Conservation (phyloP, 139 green algal genomes). For the Dunaliella primolecta region DNA sequence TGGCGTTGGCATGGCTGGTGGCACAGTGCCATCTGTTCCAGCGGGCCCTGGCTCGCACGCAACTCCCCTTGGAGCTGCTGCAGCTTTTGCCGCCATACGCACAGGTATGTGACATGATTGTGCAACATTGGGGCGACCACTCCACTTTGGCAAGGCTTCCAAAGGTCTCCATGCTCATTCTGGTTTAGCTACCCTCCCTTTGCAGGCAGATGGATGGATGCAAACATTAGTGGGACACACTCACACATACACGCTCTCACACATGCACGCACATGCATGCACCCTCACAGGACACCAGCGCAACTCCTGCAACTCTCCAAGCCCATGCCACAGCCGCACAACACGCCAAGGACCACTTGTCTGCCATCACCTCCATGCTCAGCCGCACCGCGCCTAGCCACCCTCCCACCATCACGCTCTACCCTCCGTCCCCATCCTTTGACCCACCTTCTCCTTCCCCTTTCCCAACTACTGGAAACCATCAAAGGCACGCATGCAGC, state of each 20-base stretch:
- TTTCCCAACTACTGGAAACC: too few relatives aligned
- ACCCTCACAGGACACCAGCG: constrained; percentile 6
- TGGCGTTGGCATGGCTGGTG: constrained; percentile 10
- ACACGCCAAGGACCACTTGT: background rate
- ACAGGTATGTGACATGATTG: background rate
- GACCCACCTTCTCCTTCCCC: too few relatives aligned
- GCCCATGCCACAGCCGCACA: background rate
- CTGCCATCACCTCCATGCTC: background rate
- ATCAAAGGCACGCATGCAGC: too few relatives aligned
- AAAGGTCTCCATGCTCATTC: too few relatives aligned
- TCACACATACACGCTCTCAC: background rate
- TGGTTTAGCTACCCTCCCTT: too few relatives aligned
- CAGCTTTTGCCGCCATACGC: background rate
- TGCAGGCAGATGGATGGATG: too few relatives aligned
- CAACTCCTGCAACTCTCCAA: background rate
- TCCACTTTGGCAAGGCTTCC: too few relatives aligned
- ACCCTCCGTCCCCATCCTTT: too few relatives aligned
- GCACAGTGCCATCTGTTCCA: constrained; percentile 4
- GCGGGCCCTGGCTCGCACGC: background rate
- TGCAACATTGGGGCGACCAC: too few relatives aligned
- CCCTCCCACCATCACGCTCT: too few relatives aligned
- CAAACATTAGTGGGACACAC: too few relatives aligned
- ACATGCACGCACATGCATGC: background rate
- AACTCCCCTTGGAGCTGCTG: background rate
- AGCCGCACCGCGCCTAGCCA: too few relatives aligned